Conservation (phyloP, 257 asterid genomes). For the Nicotiana paniculata region DNA sequence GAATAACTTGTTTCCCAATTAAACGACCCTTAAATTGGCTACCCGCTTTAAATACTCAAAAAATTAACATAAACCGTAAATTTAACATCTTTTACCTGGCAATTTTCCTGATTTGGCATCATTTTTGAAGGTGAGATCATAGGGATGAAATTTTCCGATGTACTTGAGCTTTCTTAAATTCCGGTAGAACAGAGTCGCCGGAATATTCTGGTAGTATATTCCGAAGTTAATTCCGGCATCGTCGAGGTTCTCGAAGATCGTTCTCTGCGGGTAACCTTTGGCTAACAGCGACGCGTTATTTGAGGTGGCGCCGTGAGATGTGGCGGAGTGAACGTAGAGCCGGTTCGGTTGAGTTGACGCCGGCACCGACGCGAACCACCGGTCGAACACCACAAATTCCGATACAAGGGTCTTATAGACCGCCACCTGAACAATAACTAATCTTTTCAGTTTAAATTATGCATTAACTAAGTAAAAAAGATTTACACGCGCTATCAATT, state of each 20-base stretch:
- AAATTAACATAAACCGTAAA: neutral
- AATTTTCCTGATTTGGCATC: constrained; percentile 61
- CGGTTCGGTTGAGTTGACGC: constrained; percentile 91
- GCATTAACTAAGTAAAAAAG: too few species aligned
- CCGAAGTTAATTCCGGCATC: constrained; percentile 55
- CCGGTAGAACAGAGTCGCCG: constrained; percentile 64
- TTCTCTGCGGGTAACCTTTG: constrained; percentile 73
- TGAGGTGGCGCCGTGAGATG: constrained; percentile 92
- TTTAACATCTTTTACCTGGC: constrained; percentile 16
- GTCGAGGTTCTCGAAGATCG: constrained; percentile 66
- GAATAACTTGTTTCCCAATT: too few species aligned
- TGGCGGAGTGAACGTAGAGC: constrained; percentile 82
- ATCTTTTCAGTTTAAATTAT: too few species aligned
- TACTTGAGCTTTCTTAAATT: constrained; percentile 67
- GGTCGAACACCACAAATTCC: constrained; percentile 80
- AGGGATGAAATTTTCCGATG: constrained; percentile 45
- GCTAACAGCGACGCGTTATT: constrained; percentile 41
- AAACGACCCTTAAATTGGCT: too few species aligned
- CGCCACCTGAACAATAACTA: constrained; percentile 33
- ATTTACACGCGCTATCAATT: too few species aligned
- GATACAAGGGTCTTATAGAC: constrained; percentile 59
- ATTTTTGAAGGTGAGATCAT: constrained; percentile 41
- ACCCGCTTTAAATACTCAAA: too few species aligned
- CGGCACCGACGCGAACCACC: constrained; percentile 96
- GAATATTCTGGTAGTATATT: constrained; percentile 72